Evolutionary conservation across 352 stramenopile genomes (phyloP).

Genomic region (Phytopythium boreale): DNA sequence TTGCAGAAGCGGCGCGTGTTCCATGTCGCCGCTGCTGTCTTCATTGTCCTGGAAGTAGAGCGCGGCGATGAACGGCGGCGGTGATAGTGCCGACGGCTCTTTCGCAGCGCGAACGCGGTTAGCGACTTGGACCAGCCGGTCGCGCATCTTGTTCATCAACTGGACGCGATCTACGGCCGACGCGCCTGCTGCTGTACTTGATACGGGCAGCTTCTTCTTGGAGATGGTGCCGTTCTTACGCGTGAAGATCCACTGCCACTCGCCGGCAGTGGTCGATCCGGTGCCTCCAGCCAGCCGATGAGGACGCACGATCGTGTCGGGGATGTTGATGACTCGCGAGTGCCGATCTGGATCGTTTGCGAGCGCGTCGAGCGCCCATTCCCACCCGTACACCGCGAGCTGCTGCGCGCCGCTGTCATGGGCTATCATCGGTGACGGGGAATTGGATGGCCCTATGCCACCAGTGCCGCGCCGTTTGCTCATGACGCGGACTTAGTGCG

Average conservation of each 20-base stretch:
- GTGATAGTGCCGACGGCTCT: neutral
- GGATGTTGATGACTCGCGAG: conserved; percentile 28
- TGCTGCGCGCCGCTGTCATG: neutral
- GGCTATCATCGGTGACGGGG: neutral
- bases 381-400: conserved; percentile 21
- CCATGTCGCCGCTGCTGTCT: neutral
- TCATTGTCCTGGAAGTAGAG: conserved; percentile 10
- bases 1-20: conserved; percentile 4
- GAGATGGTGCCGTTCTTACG: conserved; percentile 41
- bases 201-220: conserved; percentile 33
- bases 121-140: conserved; percentile 42
- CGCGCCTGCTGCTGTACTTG: neutral
- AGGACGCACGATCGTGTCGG: conserved; percentile 32
- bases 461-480: conserved; percentile 17
- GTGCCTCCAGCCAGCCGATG: neutral
- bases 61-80: conserved; percentile 11
- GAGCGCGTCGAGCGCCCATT: conserved; percentile 33
- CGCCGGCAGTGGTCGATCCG: neutral
- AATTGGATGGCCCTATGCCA: neutral
- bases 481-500: conserved; percentile 7
- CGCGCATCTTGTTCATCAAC: conserved; percentile 28
- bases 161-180: conserved; percentile 8
- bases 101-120: conserved; percentile 15
- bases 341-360: conserved; percentile 18
- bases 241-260: conserved; percentile 45